These are phyloP conservation scores for Zopfochytrium polystomum DNA, from an alignment of 371 early-diverging fungal species.

Conservation along the genomic window DNA sequence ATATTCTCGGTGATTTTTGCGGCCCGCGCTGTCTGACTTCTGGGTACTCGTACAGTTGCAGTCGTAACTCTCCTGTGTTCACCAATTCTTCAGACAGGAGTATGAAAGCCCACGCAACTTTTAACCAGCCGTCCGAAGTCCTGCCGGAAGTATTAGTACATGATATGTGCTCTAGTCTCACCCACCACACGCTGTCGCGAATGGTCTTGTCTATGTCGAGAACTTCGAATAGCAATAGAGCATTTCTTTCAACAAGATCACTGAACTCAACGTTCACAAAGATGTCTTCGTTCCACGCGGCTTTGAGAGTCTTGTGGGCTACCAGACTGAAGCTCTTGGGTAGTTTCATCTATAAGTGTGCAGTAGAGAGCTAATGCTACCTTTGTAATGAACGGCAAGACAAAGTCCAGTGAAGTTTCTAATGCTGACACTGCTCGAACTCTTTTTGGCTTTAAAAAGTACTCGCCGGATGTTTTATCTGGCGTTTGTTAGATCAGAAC, in stretches of 20 bases:
- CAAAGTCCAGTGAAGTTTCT: background rate
- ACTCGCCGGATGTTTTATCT: too few species aligned
- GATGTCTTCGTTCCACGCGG: slow-evolving; percentile 45
- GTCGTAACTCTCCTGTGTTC: slow-evolving; percentile 29
- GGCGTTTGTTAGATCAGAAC: too few species aligned
- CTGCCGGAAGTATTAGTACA: slow-evolving; percentile 9
- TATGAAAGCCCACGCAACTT: slow-evolving; percentile 47
- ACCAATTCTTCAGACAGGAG: slow-evolving; percentile 24
- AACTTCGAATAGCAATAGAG: slow-evolving; percentile 43
- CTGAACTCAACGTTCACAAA: slow-evolving; percentile 40
- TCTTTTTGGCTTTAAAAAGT: too few species aligned
- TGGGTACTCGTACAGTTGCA: slow-evolving; percentile 37
- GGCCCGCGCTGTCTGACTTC: background rate
- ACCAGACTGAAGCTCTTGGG: background rate
- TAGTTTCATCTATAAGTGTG: too few species aligned
- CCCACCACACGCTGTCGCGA: slow-evolving; percentile 7
- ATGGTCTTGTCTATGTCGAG: slow-evolving; percentile 32
- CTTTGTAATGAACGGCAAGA: background rate
- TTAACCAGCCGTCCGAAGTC: slow-evolving; percentile 38
- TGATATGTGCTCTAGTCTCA: background rate
- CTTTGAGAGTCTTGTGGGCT: slow-evolving; percentile 3
- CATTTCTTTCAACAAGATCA: slow-evolving; percentile 23
- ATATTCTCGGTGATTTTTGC: background rate
- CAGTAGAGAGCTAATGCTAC: too few species aligned
- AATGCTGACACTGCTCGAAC: too few species aligned